A percentile compares a stretch with the other conserved stretches of the same genome.
Conservation (phyloP, 805 yeast genomes). For the Candida hungchunana region DNA sequence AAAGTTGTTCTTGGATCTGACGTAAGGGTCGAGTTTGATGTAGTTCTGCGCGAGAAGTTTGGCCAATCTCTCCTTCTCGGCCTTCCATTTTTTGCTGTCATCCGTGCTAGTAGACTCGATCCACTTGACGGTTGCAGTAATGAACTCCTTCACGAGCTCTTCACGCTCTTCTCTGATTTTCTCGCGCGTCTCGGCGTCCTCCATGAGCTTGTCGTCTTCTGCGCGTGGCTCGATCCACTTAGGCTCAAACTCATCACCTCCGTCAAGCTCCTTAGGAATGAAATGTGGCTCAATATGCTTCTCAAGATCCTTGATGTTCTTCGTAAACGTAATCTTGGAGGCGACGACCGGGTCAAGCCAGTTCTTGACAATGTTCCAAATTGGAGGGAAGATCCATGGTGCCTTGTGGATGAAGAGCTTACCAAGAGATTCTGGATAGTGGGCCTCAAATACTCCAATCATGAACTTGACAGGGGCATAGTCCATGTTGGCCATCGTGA, state of each 20-base stretch:
- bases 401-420: constrained; percentile 84
- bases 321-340: constrained; percentile 81
- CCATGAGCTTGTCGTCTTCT: constrained; percentile 48
- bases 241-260: constrained; percentile 54
- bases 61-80: constrained; percentile 52
- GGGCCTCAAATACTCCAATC: constrained; percentile 88
- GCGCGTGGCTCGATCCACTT: constrained; percentile 58
- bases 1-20: constrained; percentile 72
- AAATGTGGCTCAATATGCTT: constrained; percentile 54
- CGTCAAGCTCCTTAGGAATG: constrained; percentile 74
- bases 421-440: constrained; percentile 92
- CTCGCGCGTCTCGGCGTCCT: constrained; percentile 43
- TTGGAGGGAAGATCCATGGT: constrained; percentile 94
- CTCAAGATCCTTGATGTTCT: constrained; percentile 59
- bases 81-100: constrained; percentile 43
- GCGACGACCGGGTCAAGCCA: constrained; percentile 98
- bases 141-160: constrained; percentile 47
- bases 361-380: constrained; percentile 87
- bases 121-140: constrained; percentile 74
- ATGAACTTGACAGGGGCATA: constrained; percentile 86
- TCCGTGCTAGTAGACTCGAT: constrained; percentile 54
- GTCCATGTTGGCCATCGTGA: constrained; percentile 90
- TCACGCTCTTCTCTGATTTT: constrained; percentile 49
- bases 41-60: constrained; percentile 57
- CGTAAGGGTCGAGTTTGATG: constrained; percentile 68